Conservation (phyloP, 1,139 yeast genomes). For the Candida sojae region DNA sequence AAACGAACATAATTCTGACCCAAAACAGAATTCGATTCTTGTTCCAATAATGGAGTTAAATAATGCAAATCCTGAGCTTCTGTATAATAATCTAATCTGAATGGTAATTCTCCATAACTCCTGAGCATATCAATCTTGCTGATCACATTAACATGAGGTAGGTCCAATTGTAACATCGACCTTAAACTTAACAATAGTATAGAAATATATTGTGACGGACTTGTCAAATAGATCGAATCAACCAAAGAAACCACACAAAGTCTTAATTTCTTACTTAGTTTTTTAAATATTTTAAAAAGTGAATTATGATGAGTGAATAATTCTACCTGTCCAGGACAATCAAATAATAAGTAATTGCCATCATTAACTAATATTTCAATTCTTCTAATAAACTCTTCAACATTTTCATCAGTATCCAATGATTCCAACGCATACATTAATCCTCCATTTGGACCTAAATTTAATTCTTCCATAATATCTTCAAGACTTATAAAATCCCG, state of each 20-base stretch:
- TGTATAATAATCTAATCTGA: conserved; percentile 81
- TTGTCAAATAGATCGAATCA: conserved; percentile 81
- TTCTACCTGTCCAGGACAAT: conserved; percentile 67
- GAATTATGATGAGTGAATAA: conserved; percentile 49
- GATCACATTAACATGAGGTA: conserved; percentile 54
- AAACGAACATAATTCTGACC: conserved; percentile 67
- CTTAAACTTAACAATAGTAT: conserved; percentile 77
- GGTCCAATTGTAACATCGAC: conserved; percentile 49
- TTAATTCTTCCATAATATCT: conserved; percentile 84
- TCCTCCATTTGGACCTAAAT: conserved; percentile 93
- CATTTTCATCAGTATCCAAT: conserved; percentile 33
- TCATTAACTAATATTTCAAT: conserved; percentile 59
- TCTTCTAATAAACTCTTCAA: conserved; percentile 61
- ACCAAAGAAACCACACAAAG: conserved; percentile 85
- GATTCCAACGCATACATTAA: conserved; percentile 85
- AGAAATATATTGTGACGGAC: conserved; percentile 91
- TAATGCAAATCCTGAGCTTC: conserved; percentile 84
- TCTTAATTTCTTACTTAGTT: conserved; percentile 51
- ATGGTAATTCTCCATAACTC: conserved; percentile 61
- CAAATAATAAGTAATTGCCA: conserved; percentile 76
- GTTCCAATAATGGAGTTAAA: conserved; percentile 66
- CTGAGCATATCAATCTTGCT: conserved; percentile 85
- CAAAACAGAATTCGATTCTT: conserved; percentile 63
- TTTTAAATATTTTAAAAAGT: conserved; percentile 37
- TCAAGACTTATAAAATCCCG: conserved; percentile 85